Evolutionary conservation across 2,329 filamentous ascomycete species (phyloP).

Genomic region (Cercospora sojina): DNA sequence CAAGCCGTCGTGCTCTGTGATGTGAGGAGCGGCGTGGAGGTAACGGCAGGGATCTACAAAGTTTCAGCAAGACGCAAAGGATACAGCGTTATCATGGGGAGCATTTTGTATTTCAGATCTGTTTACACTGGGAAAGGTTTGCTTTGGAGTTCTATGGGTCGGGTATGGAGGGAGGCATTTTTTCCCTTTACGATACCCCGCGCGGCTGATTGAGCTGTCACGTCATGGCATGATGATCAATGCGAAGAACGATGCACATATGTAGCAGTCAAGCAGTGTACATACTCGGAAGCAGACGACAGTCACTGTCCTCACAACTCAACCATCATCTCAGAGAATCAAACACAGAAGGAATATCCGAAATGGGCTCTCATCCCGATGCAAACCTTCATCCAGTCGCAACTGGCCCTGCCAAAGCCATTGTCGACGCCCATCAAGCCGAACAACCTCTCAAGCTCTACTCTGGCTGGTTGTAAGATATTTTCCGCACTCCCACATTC

Average conservation of each 20-base stretch:
- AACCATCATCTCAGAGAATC: background rate
- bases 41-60: background rate
- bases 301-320: background rate
- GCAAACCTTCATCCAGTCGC: constrained; percentile 47
- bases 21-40: constrained; percentile 30
- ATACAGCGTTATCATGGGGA: background rate
- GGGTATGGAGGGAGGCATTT: background rate
- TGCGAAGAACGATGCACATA: constrained; percentile 1
- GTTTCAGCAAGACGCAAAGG: constrained; percentile 7
- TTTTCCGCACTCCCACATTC: too few relatives aligned
- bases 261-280: constrained; percentile 1
- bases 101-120: background rate
- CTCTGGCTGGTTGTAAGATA: constrained; percentile 37
- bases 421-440: constrained; percentile 36
- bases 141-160: background rate
- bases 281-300: background rate
- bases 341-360: background rate
- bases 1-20: constrained; percentile 33
- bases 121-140: background rate
- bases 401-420: constrained; percentile 45
- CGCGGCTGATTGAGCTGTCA: constrained; percentile 8
- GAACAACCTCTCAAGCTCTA: constrained; percentile 38
- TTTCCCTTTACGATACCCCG: constrained; percentile 14
- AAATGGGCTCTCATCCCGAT: constrained; percentile 40
- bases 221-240: constrained; percentile 9